phyloP scores from a whole-genome alignment of 1,139 yeast genomes.

The Candida glucosophila region DNA sequence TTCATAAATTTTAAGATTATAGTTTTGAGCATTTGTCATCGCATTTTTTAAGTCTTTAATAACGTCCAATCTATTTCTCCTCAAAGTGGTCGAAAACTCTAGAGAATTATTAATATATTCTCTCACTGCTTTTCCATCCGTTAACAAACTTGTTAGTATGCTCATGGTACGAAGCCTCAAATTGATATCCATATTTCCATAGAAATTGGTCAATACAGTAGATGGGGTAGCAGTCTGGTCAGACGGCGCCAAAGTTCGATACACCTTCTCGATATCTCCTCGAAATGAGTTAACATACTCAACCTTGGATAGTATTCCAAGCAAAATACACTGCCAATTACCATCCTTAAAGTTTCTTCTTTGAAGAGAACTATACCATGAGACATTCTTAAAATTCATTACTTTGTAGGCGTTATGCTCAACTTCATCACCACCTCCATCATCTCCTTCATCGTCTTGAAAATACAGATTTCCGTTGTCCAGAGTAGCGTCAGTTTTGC shows the following conservation, averaged over 20 bases:
- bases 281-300: conserved; percentile 51
- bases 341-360: conserved; percentile 77
- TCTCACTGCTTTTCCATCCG: conserved; percentile 53
- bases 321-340: conserved; percentile 69
- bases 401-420: conserved; percentile 52
- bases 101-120: conserved; percentile 58
- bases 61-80: conserved; percentile 63
- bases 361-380: conserved; percentile 74
- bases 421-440: no score
- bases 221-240: conserved; percentile 40
- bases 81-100: conserved; percentile 52
- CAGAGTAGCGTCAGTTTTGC: conserved; percentile 15
- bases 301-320: conserved; percentile 62
- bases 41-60: conserved; percentile 50
- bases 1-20: conserved; percentile 31
- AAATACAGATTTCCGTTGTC: no score
- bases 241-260: conserved; percentile 49
- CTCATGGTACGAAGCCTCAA: conserved; percentile 45
- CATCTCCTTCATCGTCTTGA: no score
- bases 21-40: conserved; percentile 42
- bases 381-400: conserved; percentile 49
- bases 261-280: conserved; percentile 36
- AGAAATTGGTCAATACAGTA: conserved; percentile 45
- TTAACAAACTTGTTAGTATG: conserved; percentile 49
- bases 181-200: conserved; percentile 35